phyloP scores from a whole-genome alignment of 2,329 filamentous ascomycete genomes.

The Coniochaeta sp. region DNA sequence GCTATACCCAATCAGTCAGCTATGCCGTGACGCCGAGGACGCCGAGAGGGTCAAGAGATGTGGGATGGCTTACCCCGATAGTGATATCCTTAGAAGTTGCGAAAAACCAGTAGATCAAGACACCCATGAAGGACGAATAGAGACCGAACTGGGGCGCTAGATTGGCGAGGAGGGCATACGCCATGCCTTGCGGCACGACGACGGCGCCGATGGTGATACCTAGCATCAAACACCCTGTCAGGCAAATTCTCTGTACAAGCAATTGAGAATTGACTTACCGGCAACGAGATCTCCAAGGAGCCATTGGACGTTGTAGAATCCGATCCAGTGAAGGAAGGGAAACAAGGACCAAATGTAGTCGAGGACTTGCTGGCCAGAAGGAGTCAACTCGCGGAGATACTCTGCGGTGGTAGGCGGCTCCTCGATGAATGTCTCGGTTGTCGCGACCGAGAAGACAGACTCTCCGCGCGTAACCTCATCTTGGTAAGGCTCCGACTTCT shows the following conservation, averaged over 20 bases:
- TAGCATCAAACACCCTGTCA: conserved; percentile 9
- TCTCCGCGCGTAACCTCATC: conserved; percentile 69
- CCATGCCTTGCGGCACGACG: conserved; percentile 95
- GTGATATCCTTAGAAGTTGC: conserved; percentile 98
- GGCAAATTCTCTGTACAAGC: conserved; percentile 4
- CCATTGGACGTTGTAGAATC: conserved; percentile 85
- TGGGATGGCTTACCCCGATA: conserved; percentile 63
- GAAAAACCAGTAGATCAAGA: conserved; percentile 94
- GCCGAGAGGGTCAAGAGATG: conserved; percentile 7
- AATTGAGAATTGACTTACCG: conserved; percentile 41
- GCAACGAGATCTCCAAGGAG: conserved; percentile 82
- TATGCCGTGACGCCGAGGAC: neutral
- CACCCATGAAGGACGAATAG: conserved; percentile 94
- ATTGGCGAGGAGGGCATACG: conserved; percentile 78
- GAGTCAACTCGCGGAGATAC: conserved; percentile 60
- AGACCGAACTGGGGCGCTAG: conserved; percentile 79
- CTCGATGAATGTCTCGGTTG: conserved; percentile 74
- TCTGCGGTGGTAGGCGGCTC: conserved; percentile 68
- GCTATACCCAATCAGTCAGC: conserved; percentile 36
- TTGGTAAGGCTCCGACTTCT: conserved; percentile 50
- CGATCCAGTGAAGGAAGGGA: conserved; percentile 85
- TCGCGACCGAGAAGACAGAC: conserved; percentile 67
- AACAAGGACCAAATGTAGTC: conserved; percentile 68
- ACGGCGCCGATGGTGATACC: conserved; percentile 51
- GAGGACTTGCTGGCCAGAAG: conserved; percentile 43